Base-by-base conservation (phyloP, 495 filamentous ascomycete species). In the Talaromyces proteolyticus region DNA sequence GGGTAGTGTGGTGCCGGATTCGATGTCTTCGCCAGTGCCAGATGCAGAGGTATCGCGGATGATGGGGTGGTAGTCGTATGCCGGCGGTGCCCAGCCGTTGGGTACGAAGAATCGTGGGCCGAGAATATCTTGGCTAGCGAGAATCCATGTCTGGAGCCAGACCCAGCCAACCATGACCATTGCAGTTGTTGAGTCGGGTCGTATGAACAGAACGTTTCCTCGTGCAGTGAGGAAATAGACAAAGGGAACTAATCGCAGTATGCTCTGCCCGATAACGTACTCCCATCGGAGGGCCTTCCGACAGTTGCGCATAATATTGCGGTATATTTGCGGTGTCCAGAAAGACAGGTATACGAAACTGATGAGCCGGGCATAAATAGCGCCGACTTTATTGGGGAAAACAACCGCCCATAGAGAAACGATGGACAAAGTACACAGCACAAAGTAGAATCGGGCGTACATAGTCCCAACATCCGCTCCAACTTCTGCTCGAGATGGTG, bases 31-130 rank as follows among this genome's bases (percentile, higher is more conserved):
- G 34, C 63, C 64, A 1, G 63, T 38, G 11, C 63, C 64, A 3
- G 61, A 47, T 21, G 34, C 25, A 42, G 42, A 46, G 6, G 46
- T 53, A 64, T 95, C 88, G n/a, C 88, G 81, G 16, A 98, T 69
- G 3, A 94, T 75, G 0, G 90, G 91, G 62, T 98, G 93, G 53
- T 98, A 98, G 57, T 98, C 93, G 73, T 93, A 98, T 4, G 89
- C 93, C 3, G 87, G 87, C 42, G 86, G 80, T 11, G 69, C 76
- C 87, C 88, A 94, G 43, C 77, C 73, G 19, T 75, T 74, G 3
- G 78, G 75, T n/a, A 89, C 66, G 53, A 85, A 81, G 63, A 91
- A 89, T 39, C 93, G 68, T 0, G 91, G 89, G 0, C 92, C 93
- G n/a, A 96, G 68, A 17, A 95, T 72, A 51, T 89, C 86, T 67